Evolutionary conservation across 345 rosid genomes (phyloP).

Genomic region (Populus euphratica): DNA sequence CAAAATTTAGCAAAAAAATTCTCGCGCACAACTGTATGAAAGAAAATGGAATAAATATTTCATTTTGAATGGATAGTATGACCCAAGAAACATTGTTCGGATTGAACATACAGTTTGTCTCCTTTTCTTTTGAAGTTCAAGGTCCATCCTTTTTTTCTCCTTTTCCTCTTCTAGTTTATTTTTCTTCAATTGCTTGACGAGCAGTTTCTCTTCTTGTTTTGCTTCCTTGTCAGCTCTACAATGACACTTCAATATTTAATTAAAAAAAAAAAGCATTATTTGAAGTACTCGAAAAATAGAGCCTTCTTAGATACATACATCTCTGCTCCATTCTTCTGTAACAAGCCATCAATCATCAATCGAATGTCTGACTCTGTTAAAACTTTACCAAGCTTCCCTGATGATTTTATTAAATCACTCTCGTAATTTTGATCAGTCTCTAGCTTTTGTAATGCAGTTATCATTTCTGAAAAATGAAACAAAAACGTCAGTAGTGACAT

Average conservation of each 20-base stretch:
- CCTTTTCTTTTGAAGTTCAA: constrained; percentile 59
- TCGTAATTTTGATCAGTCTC: constrained; percentile 32
- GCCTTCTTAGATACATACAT: constrained; percentile 43
- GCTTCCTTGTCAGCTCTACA: constrained; percentile 60
- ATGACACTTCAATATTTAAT: constrained; percentile 6
- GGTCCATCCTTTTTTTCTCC: constrained; percentile 71
- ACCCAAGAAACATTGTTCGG: not conserved
- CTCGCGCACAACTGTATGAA: not conserved
- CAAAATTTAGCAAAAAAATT: not conserved
- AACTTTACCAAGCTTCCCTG: constrained; percentile 58
- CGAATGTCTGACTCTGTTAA: constrained; percentile 61
- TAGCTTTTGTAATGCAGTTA: constrained; percentile 44
- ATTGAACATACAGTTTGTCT: constrained; percentile 46
- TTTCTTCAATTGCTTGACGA: constrained; percentile 68
- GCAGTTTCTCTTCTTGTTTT: constrained; percentile 52
- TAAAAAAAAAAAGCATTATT: not conserved
- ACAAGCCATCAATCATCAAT: constrained; percentile 43
- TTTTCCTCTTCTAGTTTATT: constrained; percentile 62
- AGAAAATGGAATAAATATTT: too few relatives aligned
- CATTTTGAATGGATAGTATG: not conserved
- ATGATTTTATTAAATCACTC: constrained; percentile 42
- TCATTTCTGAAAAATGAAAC: constrained; percentile 49
- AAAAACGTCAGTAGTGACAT: constrained; percentile 19
- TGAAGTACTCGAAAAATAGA: constrained; percentile 5
- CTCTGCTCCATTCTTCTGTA: constrained; percentile 48